Percentiles rank a stretch among this genome's conserved stretches.
phyloP scores from a whole-genome alignment of 2,329 filamentous ascomycete genomes.

The Colletotrichum sojae region DNA sequence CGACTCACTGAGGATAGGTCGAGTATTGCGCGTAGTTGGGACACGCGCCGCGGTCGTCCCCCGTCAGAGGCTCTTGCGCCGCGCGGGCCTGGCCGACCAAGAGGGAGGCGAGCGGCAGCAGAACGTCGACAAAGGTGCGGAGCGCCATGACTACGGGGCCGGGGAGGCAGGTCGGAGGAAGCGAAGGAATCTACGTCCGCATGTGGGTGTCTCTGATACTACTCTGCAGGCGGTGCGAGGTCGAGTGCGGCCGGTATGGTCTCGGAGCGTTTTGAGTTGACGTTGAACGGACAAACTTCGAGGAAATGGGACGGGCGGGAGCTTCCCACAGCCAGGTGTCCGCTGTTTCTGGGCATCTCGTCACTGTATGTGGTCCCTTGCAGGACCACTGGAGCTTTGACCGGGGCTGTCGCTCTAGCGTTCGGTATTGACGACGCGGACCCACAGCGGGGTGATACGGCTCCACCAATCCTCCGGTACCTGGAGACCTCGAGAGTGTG shows the following conservation, averaged over 20 bases:
- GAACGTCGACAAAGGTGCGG: slow-evolving; percentile 27
- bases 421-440: slow-evolving; percentile 18
- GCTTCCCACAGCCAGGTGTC: slow-evolving; percentile 36
- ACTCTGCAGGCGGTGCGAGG: background rate
- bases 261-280: background rate
- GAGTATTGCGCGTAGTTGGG: slow-evolving; percentile 59
- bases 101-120: slow-evolving; percentile 42
- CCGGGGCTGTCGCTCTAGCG: slow-evolving; percentile 24
- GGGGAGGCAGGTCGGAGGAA: slow-evolving; percentile 11
- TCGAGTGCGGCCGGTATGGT: background rate
- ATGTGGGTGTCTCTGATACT: slow-evolving; percentile 9
- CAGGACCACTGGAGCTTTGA: slow-evolving; percentile 30
- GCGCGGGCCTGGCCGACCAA: slow-evolving; percentile 40
- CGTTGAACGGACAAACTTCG: slow-evolving; percentile 6
- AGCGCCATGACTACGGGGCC: slow-evolving; percentile 32
- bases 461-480: background rate
- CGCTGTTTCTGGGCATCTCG: slow-evolving; percentile 20
- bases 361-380: slow-evolving; percentile 37
- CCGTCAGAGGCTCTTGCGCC: slow-evolving; percentile 35
- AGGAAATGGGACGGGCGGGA: slow-evolving; percentile 8
- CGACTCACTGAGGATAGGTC: slow-evolving; percentile 55
- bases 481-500: no score
- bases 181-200: slow-evolving; percentile 14
- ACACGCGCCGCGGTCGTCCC: slow-evolving; percentile 50
- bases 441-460: slow-evolving; percentile 35